Conservation (phyloP, 2,329 filamentous ascomycete genomes). For the Apiospora aurea region DNA sequence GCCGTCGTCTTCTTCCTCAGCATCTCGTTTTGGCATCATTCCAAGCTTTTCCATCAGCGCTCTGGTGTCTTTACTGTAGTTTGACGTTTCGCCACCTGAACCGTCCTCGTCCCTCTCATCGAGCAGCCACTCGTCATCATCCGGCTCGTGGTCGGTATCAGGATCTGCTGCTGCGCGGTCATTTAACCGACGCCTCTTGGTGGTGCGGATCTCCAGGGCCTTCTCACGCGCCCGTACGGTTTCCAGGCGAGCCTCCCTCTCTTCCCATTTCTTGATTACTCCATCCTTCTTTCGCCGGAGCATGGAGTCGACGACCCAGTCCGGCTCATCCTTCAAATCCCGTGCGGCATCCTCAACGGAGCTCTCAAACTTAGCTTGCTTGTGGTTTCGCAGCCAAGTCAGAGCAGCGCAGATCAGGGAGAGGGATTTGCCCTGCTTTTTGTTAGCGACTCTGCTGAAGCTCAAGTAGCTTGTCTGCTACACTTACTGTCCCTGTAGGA, state of each 20-base stretch:
- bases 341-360: conserved; percentile 53
- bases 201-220: conserved; percentile 58
- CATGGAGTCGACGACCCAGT: conserved; percentile 85
- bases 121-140: conserved; percentile 76
- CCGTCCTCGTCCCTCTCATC: conserved; percentile 69
- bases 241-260: conserved; percentile 75
- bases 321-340: conserved; percentile 71
- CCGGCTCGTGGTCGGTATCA: conserved; percentile 38
- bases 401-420: conserved; percentile 89
- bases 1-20: conserved; percentile 52
- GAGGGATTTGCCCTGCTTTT: conserved; percentile 78
- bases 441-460: conserved; percentile 29
- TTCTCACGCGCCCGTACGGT: conserved; percentile 69
- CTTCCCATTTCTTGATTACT: conserved; percentile 70
- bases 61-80: conserved; percentile 77
- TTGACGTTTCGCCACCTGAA: conserved; percentile 49
- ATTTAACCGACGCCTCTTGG: conserved; percentile 56
- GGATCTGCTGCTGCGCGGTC: conserved; percentile 34
- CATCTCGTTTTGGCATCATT: conserved; percentile 43
- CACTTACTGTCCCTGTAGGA: conserved; percentile 78
- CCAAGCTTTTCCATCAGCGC: conserved; percentile 74
- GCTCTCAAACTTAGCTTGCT: conserved; percentile 65
- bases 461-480: not conserved
- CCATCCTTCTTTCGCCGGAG: conserved; percentile 72
- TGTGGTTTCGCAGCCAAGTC: conserved; percentile 89